Base-by-base conservation (phyloP, 2,329 filamentous ascomycete genomes). In the Pezicula carpinea region DNA sequence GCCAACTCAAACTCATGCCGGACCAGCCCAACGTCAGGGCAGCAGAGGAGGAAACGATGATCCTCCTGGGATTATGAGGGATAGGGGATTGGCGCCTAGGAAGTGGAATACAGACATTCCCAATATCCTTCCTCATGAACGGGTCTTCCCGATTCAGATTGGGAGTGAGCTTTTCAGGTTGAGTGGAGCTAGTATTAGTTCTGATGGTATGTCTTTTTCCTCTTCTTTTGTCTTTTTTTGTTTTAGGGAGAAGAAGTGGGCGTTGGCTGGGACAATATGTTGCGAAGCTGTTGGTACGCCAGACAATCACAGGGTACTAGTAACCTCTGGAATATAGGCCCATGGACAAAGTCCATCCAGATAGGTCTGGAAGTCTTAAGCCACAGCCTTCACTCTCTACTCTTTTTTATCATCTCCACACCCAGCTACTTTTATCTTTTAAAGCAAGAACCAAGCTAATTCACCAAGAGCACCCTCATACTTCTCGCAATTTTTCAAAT, bases 401-500 rank as follows among this genome's bases (percentile, higher is more conserved):
- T 10, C 8, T 29, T 11, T 29, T 11, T 29, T 29, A 11, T 29
- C 26, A 10, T 3, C 10, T 29, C 13, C 2, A 11, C 8, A 8
- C 8, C 8, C 22, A 5, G 22, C 22, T 23, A 29, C 10, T 11
- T 10, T 8, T 11, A 29, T 29, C 26, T 29, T 10, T 29, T 29
- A 11, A 29, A 29, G 13, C 11, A 23, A 33, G 32, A 48, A 26
- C 8, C 47, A 53, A 41, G 60, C 73, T 80, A 66, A 81, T 63
- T 70, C 62, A 69, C 66, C 64, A 71, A 73, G 69, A 95, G 92
- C 90, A 61, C 92, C 92, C 49, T 96, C 91, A 42, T 96, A 96
- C 67, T 96, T 97, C 69, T 95, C 92, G 17, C 85, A 89, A 58
- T 96, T 93, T 71, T 97, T 97, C 67, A 77, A 83, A 57, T 87